A percentile compares a stretch with the other conserved stretches of the same genome.
These are phyloP conservation scores for Penicillium fimorum DNA, from an alignment of 495 filamentous ascomycete genomes.

Conservation along the genomic window DNA sequence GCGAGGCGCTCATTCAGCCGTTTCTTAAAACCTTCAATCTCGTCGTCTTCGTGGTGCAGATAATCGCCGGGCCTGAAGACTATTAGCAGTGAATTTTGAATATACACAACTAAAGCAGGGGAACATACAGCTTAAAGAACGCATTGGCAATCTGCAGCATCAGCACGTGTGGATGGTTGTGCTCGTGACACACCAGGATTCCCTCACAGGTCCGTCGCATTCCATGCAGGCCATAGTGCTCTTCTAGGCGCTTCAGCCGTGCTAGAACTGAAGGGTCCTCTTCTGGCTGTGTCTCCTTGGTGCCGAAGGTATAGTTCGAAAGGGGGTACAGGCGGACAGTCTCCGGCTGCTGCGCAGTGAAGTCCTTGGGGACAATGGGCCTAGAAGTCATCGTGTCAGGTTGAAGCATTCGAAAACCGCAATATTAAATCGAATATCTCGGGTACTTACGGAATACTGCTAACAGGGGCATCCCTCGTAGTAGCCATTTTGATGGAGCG, in stretches of 20 bases:
- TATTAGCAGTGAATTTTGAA: slow-evolving; percentile 1
- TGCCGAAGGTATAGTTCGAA: slow-evolving; percentile 97
- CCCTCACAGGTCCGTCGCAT: slow-evolving; percentile 98
- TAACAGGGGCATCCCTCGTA: slow-evolving; percentile 24
- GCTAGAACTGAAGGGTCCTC: slow-evolving; percentile 95
- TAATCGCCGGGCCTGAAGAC: slow-evolving; percentile 80
- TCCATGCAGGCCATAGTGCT: slow-evolving; percentile 87
- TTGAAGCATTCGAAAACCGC: background rate
- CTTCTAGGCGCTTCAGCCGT: slow-evolving; percentile 85
- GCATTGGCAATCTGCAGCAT: slow-evolving; percentile 99
- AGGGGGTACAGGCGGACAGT: slow-evolving; percentile 93
- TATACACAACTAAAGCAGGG: background rate
- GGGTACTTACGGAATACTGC: slow-evolving; percentile 58
- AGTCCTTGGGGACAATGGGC: slow-evolving; percentile 74
- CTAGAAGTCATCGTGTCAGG: slow-evolving; percentile 33
- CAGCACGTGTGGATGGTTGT: slow-evolving; percentile 95
- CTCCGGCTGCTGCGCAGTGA: slow-evolving; percentile 84
- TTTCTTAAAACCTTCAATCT: slow-evolving; percentile 88
- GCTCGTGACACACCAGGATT: slow-evolving; percentile 94
- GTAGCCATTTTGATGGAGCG: background rate
- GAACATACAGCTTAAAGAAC: slow-evolving; percentile 85
- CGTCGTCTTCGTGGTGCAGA: slow-evolving; percentile 82
- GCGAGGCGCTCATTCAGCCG: slow-evolving; percentile 90
- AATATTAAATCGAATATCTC: background rate
- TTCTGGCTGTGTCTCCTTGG: slow-evolving; percentile 96